phyloP scores from a whole-genome alignment of 768 basidiomycete species.

The Phanerochaete carnosa region DNA sequence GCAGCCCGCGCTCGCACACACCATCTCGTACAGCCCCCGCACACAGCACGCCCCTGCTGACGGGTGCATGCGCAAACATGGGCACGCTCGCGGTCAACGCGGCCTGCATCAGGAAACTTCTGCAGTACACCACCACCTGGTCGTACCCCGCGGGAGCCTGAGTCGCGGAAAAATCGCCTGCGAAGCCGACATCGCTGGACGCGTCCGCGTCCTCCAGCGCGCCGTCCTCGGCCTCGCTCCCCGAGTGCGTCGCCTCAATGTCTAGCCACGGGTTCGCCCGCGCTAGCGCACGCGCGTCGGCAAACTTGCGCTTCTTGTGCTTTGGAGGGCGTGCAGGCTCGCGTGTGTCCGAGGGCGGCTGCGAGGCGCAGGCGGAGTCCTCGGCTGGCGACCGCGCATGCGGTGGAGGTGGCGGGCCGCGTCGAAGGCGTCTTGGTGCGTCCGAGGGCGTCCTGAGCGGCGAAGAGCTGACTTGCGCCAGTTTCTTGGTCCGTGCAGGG shows the following conservation, averaged over 20 bases:
- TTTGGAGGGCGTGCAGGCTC: slow-evolving; percentile 21
- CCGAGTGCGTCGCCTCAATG: slow-evolving; percentile 73
- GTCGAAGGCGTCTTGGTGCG: slow-evolving; percentile 25
- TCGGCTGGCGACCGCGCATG: background rate
- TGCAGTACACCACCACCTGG: slow-evolving; percentile 67
- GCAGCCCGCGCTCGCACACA: slow-evolving; percentile 48
- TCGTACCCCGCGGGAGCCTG: slow-evolving; percentile 75
- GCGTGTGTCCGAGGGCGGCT: too few relatives aligned
- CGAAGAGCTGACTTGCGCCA: slow-evolving; percentile 25
- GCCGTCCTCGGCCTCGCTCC: slow-evolving; percentile 72
- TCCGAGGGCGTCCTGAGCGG: slow-evolving; percentile 32
- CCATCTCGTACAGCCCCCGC: too few relatives aligned
- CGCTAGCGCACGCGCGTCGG: slow-evolving; percentile 31
- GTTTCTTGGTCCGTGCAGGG: slow-evolving; percentile 30
- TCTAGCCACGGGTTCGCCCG: slow-evolving; percentile 51
- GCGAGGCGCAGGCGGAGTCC: too few relatives aligned
- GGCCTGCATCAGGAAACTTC: slow-evolving; percentile 70
- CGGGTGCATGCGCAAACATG: slow-evolving; percentile 49
- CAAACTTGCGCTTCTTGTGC: slow-evolving; percentile 26
- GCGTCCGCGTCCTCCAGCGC: slow-evolving; percentile 42
- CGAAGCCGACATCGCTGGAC: slow-evolving; percentile 52
- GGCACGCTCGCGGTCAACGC: slow-evolving; percentile 45
- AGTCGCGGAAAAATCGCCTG: slow-evolving; percentile 60
- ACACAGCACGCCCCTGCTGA: slow-evolving; percentile 29
- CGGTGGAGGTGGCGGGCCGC: slow-evolving; percentile 10